Conservation (phyloP, 1,139 yeast genomes). For the Zygosaccharomyces sapae region DNA sequence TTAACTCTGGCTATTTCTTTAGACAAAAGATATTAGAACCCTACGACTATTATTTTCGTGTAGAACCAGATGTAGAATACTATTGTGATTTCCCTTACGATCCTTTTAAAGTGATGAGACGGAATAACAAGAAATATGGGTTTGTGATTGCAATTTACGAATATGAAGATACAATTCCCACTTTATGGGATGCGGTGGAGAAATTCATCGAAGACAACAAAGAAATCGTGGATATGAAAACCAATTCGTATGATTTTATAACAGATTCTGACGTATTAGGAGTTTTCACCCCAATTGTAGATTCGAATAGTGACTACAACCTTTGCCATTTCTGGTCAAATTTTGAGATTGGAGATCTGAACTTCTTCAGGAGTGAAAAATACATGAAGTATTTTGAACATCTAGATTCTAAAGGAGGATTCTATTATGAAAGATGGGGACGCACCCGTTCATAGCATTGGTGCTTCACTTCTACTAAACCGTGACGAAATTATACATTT, state of each 20-base stretch:
- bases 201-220: conserved; percentile 59
- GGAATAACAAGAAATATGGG: conserved; percentile 71
- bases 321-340: conserved; percentile 95
- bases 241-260: conserved; percentile 65
- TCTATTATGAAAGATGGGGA: conserved; percentile 93
- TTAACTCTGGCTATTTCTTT: conserved; percentile 78
- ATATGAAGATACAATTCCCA: conserved; percentile 77
- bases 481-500: conserved; percentile 74
- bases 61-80: conserved; percentile 85
- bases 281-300: conserved; percentile 23
- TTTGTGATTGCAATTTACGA: conserved; percentile 77
- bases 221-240: conserved; percentile 53
- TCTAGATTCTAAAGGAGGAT: conserved; percentile 74
- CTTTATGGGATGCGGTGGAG: conserved; percentile 74
- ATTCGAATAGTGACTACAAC: conserved; percentile 59
- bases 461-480: conserved; percentile 61
- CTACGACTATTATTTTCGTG: conserved; percentile 87
- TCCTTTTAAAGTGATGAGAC: conserved; percentile 81
- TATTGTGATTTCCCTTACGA: conserved; percentile 75
- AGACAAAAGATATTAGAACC: conserved; percentile 61
- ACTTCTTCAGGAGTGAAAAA: conserved; percentile 70
- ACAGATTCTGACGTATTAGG: conserved; percentile 53
- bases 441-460: conserved; percentile 93
- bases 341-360: conserved; percentile 79
- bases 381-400: conserved; percentile 66